A percentile compares a stretch with the other conserved stretches of the same genome.
These are phyloP conservation scores for Stemphylium beticola DNA, from an alignment of 2,329 filamentous ascomycete genomes.

Conservation along the genomic window DNA sequence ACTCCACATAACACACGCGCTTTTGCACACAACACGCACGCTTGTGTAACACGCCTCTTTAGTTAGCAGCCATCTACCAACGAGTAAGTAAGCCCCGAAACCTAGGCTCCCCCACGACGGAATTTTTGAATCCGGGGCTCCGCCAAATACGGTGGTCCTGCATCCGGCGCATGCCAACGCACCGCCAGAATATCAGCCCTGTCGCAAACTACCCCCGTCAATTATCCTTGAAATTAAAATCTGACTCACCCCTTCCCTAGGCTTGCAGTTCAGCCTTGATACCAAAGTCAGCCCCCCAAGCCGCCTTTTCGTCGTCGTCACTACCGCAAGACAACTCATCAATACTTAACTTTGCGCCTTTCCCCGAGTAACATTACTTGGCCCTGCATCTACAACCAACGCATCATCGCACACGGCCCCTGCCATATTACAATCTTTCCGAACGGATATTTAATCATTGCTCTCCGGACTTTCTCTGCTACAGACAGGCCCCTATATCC, in stretches of 20 bases:
- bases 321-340: slow-evolving; percentile 43
- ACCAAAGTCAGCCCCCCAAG: slow-evolving; percentile 9
- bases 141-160: slow-evolving; percentile 23
- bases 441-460: slow-evolving; percentile 24
- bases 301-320: slow-evolving; percentile 18
- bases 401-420: slow-evolving; percentile 15
- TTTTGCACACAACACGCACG: slow-evolving; percentile 9
- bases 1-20: slow-evolving; percentile 25
- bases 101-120: slow-evolving; percentile 30
- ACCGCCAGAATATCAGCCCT: slow-evolving; percentile 35
- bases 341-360: slow-evolving; percentile 23
- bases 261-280: slow-evolving; percentile 13
- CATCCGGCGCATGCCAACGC: slow-evolving; percentile 35
- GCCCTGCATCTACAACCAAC: slow-evolving; percentile 24
- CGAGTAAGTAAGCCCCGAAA: slow-evolving; percentile 40
- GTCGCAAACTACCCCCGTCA: slow-evolving; percentile 12
- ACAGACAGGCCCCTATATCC: too few species aligned
- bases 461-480: too few species aligned
- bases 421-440: slow-evolving; percentile 9
- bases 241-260: slow-evolving; percentile 44
- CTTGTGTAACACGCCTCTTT: slow-evolving; percentile 23
- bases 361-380: slow-evolving; percentile 12
- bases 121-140: slow-evolving; percentile 30
- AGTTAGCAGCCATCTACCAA: slow-evolving; percentile 20
- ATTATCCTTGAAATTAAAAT: slow-evolving; percentile 39